Evolutionary conservation across 2,329 filamentous ascomycete species (phyloP).

Genomic region (Scopulariopsis brevicaulis): DNA sequence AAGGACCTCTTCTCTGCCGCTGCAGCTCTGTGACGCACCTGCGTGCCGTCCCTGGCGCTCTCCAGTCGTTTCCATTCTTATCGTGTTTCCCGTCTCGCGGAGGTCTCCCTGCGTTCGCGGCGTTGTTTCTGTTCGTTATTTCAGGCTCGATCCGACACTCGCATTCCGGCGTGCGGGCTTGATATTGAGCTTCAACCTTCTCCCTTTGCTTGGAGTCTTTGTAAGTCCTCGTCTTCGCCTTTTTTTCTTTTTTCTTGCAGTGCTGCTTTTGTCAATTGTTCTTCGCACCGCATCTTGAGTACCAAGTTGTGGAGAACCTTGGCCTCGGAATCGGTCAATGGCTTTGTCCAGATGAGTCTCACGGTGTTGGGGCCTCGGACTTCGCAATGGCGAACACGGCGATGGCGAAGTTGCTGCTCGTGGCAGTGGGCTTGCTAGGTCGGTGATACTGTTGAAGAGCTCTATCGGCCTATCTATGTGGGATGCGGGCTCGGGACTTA

Average conservation of each 20-base stretch:
- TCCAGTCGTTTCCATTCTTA: not conserved
- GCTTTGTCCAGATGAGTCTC: not conserved
- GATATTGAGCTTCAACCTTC: too few species aligned
- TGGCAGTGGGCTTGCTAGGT: conserved; percentile 1
- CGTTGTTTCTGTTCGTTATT: too few species aligned
- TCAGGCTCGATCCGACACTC: too few species aligned
- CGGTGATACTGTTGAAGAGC: not conserved
- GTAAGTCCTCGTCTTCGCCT: not conserved
- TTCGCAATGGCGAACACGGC: not conserved
- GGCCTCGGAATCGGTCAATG: not conserved
- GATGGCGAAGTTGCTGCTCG: not conserved
- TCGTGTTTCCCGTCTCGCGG: too few species aligned
- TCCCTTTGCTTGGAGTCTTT: too few species aligned
- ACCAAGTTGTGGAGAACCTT: not conserved
- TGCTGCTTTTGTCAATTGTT: too few species aligned
- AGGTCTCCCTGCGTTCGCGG: too few species aligned
- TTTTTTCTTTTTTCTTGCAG: not conserved
- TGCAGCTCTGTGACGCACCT: not conserved
- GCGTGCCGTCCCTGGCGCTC: not conserved
- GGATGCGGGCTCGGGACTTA: not conserved
- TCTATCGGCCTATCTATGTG: not conserved
- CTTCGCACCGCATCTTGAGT: too few species aligned
- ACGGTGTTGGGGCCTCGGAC: not conserved
- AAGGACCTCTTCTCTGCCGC: not conserved
- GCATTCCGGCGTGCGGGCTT: too few species aligned